Evolutionary conservation across 805 yeast genomes (phyloP).

Genomic region (Brettanomyces bruxellensis): DNA sequence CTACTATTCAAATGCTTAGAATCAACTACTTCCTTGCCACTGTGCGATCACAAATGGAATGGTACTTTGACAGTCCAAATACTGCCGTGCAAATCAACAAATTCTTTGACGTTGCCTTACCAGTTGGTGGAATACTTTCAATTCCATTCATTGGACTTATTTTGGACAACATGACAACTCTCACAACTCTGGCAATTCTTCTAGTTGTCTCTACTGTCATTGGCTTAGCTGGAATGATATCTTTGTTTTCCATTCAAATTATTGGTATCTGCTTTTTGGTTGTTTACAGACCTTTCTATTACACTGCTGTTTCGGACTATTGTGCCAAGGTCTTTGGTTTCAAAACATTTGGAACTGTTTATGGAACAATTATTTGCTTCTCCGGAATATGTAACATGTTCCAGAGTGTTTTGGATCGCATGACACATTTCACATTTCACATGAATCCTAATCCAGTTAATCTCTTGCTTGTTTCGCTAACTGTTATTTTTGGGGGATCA

Average conservation of each 20-base stretch:
- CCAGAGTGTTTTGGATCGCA: slow-evolving; percentile 60
- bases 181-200: slow-evolving; percentile 46
- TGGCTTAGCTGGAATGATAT: slow-evolving; percentile 63
- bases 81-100: slow-evolving; percentile 53
- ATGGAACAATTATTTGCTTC: slow-evolving; percentile 75
- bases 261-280: slow-evolving; percentile 67
- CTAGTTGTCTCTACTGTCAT: slow-evolving; percentile 47
- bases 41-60: slow-evolving; percentile 71
- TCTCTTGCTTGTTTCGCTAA: slow-evolving; percentile 39
- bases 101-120: slow-evolving; percentile 79
- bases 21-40: slow-evolving; percentile 93
- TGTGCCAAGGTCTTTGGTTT: slow-evolving; percentile 91
- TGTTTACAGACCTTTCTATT: slow-evolving; percentile 82
- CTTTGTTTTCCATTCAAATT: slow-evolving; percentile 42
- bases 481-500: slow-evolving; percentile 41
- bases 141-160: slow-evolving; percentile 81
- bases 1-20: slow-evolving; percentile 83
- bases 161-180: slow-evolving; percentile 63
- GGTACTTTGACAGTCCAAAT: slow-evolving; percentile 43
- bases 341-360: slow-evolving; percentile 83
- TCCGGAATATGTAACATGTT: slow-evolving; percentile 74
- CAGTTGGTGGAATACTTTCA: slow-evolving; percentile 79
- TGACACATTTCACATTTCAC: slow-evolving; percentile 58
- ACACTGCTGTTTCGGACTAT: slow-evolving; percentile 87
- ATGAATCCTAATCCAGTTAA: slow-evolving; percentile 82